Evolutionary conservation across 2,329 filamentous ascomycete genomes (phyloP).

Genomic region (Xylariaceae sp.): DNA sequence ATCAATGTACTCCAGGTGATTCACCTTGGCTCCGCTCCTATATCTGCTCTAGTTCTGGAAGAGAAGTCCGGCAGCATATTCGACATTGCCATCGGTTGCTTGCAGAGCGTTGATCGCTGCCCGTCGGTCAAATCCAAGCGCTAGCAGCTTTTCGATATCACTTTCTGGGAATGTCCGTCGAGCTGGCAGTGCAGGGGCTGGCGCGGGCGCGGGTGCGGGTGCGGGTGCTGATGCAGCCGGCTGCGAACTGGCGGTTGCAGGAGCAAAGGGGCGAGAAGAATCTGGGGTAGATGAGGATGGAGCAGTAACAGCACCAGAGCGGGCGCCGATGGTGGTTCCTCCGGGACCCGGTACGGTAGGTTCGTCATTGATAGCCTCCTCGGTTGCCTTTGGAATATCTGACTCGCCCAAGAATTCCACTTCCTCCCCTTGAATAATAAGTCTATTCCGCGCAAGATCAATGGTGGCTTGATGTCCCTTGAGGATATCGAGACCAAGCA

Average conservation of each 20-base stretch:
- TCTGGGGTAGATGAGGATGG: constrained; percentile 34
- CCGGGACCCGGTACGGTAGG: constrained; percentile 79
- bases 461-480: constrained; percentile 93
- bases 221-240: constrained; percentile 22
- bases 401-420: constrained; percentile 87
- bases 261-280: constrained; percentile 25
- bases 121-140: constrained; percentile 70
- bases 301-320: constrained; percentile 68
- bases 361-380: constrained; percentile 69
- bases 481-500: constrained; percentile 93
- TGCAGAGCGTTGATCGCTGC: constrained; percentile 76
- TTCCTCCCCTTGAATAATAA: constrained; percentile 83
- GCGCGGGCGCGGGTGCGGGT: constrained; percentile 2
- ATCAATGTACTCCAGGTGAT: constrained; percentile 5
- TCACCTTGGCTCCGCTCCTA: not conserved
- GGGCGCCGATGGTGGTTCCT: constrained; percentile 81
- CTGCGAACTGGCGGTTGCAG: constrained; percentile 29
- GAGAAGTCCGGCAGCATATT: constrained; percentile 79
- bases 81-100: constrained; percentile 78
- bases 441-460: constrained; percentile 75
- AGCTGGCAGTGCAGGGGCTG: constrained; percentile 20
- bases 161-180: constrained; percentile 49
- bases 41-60: constrained; percentile 43
- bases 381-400: constrained; percentile 82
- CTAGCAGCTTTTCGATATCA: constrained; percentile 68